Evolutionary conservation across 2,329 filamentous ascomycete genomes (phyloP), one percentile per base, ranked within the genome.

Genomic region (Hymenoscyphus fraxineus): DNA sequence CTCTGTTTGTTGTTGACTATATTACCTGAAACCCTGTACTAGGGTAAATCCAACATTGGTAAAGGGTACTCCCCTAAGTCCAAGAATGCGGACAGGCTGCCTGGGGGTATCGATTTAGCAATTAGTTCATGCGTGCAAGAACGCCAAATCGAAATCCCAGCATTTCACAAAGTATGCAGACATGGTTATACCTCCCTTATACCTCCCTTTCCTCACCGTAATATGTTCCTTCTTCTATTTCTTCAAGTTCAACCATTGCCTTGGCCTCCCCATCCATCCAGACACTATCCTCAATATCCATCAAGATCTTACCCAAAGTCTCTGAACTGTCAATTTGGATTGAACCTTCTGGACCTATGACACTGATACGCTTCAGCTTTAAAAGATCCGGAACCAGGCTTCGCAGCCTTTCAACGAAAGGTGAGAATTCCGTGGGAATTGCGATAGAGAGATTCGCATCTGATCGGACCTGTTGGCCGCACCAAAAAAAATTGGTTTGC

Each of bases 121-220:
- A 19, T n/a, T 22, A 22, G 44, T 51, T 51, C 44, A n/a, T 51
- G 7, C 9, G 44, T 51, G n/a, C 19, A 51, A 51, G 44, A 51
- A 51, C n/a, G 44, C 44, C 19, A 51, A 22, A 22, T 51, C 44
- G 35, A 51, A 51, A 51, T 27, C 44, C 44, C 19, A 51, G 44
- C 10, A 51, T 10, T 22, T 51, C 44, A 51, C 44, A 22, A 51
- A 12, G 9, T 4, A 51, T 10, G 19, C 44, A 51, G n/a, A 19
- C 19, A 51, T 51, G 44, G 44, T 51, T n/a, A 51, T 51, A 51
- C 44, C 44, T 51, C 44, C 44, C 44, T 51, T 9, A 51, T 51
- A 51, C 44, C 44, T 51, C 44, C 44, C 44, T 51, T 51, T 51
- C n/a, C 44, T 51, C 44, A 22, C 44, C 44, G 22, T 10, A 51